Conservation (phyloP, 352 stramenopile species). For the Pythium insidiosum region DNA sequence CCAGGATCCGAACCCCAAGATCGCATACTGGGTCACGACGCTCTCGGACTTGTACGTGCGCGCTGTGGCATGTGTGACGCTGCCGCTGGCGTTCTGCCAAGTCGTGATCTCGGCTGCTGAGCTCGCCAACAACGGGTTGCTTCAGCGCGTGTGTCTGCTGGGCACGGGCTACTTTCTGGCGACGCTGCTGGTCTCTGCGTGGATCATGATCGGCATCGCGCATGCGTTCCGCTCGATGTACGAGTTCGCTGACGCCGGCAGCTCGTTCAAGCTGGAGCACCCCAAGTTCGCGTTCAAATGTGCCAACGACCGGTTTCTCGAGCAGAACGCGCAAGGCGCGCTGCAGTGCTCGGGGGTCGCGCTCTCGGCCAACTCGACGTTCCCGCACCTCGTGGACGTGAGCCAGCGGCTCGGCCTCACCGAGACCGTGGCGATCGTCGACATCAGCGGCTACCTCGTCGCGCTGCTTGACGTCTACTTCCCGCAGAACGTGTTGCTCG, state of each 20-base stretch:
- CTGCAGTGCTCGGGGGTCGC: slow-evolving; percentile 24
- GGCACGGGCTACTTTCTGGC: slow-evolving; percentile 26
- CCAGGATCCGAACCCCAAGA: slow-evolving; percentile 16
- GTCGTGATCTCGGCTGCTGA: slow-evolving; percentile 45
- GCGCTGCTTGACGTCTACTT: slow-evolving; percentile 34
- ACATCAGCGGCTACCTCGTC: slow-evolving; percentile 35
- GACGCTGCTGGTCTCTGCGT: slow-evolving; percentile 18
- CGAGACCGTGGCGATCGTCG: slow-evolving; percentile 27
- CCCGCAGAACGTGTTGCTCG: slow-evolving; percentile 34
- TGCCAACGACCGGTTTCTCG: slow-evolving; percentile 34
- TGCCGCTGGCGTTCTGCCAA: slow-evolving; percentile 59
- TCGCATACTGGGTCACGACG: slow-evolving; percentile 51
- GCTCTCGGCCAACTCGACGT: slow-evolving; percentile 30
- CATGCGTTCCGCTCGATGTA: slow-evolving; percentile 22
- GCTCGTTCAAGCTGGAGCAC: slow-evolving; percentile 20
- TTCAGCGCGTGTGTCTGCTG: slow-evolving; percentile 36
- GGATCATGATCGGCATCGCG: slow-evolving; percentile 21
- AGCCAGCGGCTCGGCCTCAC: slow-evolving; percentile 28
- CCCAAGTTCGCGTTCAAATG: slow-evolving; percentile 54
- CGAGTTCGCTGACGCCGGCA: slow-evolving; percentile 14
- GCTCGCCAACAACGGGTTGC: slow-evolving; percentile 26
- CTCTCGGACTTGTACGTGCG: slow-evolving; percentile 49
- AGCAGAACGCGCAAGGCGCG: slow-evolving; percentile 14
- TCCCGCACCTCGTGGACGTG: slow-evolving; percentile 44
- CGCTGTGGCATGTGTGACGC: slow-evolving; percentile 38